Percentiles rank a stretch among this genome's conserved stretches.
Evolutionary conservation across 1,284 basidiomycete genomes (phyloP).

Genomic region (Leccinum colubrinum): DNA sequence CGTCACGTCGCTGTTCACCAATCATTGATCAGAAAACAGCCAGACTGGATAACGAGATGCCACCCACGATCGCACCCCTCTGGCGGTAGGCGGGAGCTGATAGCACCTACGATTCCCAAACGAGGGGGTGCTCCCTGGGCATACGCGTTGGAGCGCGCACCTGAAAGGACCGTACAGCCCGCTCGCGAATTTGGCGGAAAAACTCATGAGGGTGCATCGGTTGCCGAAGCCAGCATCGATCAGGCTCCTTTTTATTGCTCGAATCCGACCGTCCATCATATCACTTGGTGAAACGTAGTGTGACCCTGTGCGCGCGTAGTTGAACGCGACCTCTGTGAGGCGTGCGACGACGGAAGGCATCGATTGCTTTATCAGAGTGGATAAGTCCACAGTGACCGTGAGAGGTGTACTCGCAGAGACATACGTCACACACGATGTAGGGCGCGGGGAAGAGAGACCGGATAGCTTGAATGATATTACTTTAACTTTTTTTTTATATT

Average conservation of each 20-base stretch:
- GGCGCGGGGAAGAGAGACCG: slow-evolving; percentile 76
- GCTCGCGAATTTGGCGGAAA: slow-evolving; percentile 98
- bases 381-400: slow-evolving; percentile 97
- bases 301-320: slow-evolving; percentile 92
- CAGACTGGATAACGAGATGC: neutral
- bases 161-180: slow-evolving; percentile 96
- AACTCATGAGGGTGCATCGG: slow-evolving; percentile 91
- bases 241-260: slow-evolving; percentile 84
- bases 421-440: slow-evolving; percentile 94
- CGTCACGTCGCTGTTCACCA: slow-evolving; percentile 2
- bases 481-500: no score
- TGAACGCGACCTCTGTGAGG: slow-evolving; percentile 90
- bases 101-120: slow-evolving; percentile 98
- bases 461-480: slow-evolving; percentile 82
- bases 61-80: slow-evolving; percentile 84
- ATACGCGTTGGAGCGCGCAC: slow-evolving; percentile 48
- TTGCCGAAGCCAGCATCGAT: slow-evolving; percentile 85
- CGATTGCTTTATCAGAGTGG: slow-evolving; percentile 69
- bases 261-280: slow-evolving; percentile 99
- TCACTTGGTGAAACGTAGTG: slow-evolving; percentile 98
- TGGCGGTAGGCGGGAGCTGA: slow-evolving; percentile 88
- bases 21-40: slow-evolving; percentile 3
- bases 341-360: slow-evolving; percentile 76
- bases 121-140: slow-evolving; percentile 91
- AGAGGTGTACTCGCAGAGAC: slow-evolving; percentile 99